Evolutionary conservation across 1,284 basidiomycete genomes (phyloP).

Genomic region (Rhodotorula sp.): DNA sequence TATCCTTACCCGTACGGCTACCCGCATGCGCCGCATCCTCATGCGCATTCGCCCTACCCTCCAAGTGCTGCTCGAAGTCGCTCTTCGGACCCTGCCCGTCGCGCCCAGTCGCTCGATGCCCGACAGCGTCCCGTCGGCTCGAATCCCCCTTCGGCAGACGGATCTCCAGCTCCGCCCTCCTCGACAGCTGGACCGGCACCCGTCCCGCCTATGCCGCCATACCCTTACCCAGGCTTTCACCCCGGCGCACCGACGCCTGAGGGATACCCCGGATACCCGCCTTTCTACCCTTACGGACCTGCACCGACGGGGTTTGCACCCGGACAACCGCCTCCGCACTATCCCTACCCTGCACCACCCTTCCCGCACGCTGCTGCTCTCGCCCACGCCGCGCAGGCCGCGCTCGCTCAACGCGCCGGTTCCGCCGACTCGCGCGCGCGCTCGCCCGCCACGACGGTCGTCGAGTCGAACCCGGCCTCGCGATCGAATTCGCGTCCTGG

Average conservation of each 20-base stretch:
- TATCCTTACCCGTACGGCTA: conserved; percentile 31
- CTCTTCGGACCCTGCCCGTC: conserved; percentile 27
- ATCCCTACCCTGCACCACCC: conserved; percentile 17
- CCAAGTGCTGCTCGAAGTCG: conserved; percentile 31
- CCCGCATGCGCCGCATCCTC: conserved; percentile 31
- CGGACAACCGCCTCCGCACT: conserved; percentile 17
- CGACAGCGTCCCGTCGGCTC: conserved; percentile 13
- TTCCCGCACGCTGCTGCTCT: conserved; percentile 26
- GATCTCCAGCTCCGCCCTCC: not conserved
- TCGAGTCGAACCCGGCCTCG: not conserved
- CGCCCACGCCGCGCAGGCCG: conserved; percentile 31
- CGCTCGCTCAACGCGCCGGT: conserved; percentile 11
- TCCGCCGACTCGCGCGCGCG: conserved; percentile 32
- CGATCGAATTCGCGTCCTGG: not conserved
- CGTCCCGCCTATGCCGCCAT: conserved; percentile 18
- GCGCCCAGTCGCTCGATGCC: conserved; percentile 32
- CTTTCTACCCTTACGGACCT: conserved; percentile 28
- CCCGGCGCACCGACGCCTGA: conserved; percentile 30
- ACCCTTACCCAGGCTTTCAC: conserved; percentile 25
- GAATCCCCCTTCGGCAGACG: conserved; percentile 10
- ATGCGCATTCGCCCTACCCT: conserved; percentile 36
- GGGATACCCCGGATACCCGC: conserved; percentile 29
- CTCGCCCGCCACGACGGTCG: conserved; percentile 7
- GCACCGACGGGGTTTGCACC: conserved; percentile 25
- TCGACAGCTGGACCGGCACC: conserved; percentile 4